Percentiles rank a stretch among this genome's conserved stretches.
Evolutionary conservation across 2,329 filamentous ascomycete species (phyloP).

Genomic region (Alternaria angustiovoidea): DNA sequence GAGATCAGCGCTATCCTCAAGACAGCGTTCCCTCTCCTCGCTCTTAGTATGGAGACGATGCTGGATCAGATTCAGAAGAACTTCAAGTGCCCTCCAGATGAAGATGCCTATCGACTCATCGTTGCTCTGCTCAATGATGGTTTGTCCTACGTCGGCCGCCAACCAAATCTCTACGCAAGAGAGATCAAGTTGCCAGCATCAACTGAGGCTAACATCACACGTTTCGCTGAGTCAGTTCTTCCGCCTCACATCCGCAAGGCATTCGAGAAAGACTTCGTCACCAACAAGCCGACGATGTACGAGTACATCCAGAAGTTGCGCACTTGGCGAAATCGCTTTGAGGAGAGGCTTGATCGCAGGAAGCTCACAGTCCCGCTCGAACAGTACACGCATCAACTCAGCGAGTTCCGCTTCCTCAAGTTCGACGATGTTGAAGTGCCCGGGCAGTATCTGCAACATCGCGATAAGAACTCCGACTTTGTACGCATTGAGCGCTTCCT

Average conservation of each 20-base stretch:
- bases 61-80: constrained; percentile 98
- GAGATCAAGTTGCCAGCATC: constrained; percentile 89
- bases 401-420: constrained; percentile 96
- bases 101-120: constrained; percentile 96
- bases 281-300: constrained; percentile 94
- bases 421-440: constrained; percentile 99
- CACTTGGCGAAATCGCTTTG: constrained; percentile 96
- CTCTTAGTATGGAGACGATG: constrained; percentile 99
- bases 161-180: constrained; percentile 84
- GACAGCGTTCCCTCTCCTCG: constrained; percentile 94
- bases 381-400: constrained; percentile 86
- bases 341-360: constrained; percentile 93
- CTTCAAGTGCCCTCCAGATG: constrained; percentile 98
- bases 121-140: constrained; percentile 98
- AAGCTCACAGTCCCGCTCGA: constrained; percentile 78
- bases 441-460: constrained; percentile 94
- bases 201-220: constrained; percentile 94
- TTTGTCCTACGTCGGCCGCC: constrained; percentile 87
- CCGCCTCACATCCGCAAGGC: constrained; percentile 94
- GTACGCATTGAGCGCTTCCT: constrained; percentile 96
- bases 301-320: constrained; percentile 98
- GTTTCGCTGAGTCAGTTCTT: constrained; percentile 95
- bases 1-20: constrained; percentile 96
- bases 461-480: constrained; percentile 99
- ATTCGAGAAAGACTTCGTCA: constrained; percentile 97